A percentile compares a stretch with the other conserved stretches of the same genome.
Conservation (phyloP, 352 stramenopile species). For the Pythium dissotocum region DNA sequence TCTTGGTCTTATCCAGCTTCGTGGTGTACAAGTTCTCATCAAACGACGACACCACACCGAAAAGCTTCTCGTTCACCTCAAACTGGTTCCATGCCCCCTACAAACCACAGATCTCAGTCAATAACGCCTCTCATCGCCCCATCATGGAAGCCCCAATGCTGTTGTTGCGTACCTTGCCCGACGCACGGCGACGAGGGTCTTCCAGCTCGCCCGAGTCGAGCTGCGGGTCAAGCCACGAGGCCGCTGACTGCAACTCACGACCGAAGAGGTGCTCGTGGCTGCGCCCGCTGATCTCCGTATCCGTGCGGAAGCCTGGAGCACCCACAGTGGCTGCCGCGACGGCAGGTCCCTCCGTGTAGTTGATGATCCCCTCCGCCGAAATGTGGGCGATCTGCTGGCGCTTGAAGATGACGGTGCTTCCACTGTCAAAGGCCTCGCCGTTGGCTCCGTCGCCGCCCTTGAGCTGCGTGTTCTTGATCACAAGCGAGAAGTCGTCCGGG, state of each 20-base stretch:
- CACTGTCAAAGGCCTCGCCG: slow-evolving; percentile 60
- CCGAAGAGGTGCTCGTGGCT: slow-evolving; percentile 69
- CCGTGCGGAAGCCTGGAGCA: slow-evolving; percentile 65
- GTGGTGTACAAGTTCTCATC: slow-evolving; percentile 99
- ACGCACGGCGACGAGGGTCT: slow-evolving; percentile 42
- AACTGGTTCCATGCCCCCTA: slow-evolving; percentile 96
- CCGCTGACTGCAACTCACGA: slow-evolving; percentile 62
- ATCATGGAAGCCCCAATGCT: not conserved
- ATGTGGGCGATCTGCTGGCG: slow-evolving; percentile 66
- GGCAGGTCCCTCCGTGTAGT: slow-evolving; percentile 57
- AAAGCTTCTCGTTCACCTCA: slow-evolving; percentile 95
- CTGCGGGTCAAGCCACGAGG: slow-evolving; percentile 81
- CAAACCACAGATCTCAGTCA: not conserved
- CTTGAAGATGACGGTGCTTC: slow-evolving; percentile 79
- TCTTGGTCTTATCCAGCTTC: slow-evolving; percentile 91
- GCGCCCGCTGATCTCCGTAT: slow-evolving; percentile 90
- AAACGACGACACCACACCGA: slow-evolving; percentile 94
- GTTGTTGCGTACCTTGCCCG: slow-evolving; percentile 33
- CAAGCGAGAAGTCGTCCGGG: slow-evolving; percentile 80
- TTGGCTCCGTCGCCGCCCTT: slow-evolving; percentile 24
- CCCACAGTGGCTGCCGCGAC: slow-evolving; percentile 19
- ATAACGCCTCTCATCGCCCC: not conserved
- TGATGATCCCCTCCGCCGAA: slow-evolving; percentile 51
- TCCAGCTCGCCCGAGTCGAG: slow-evolving; percentile 79
- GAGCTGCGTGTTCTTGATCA: slow-evolving; percentile 76